A percentile compares a stretch with the other conserved stretches of the same genome.
These are phyloP conservation scores for Geotrichum candidum DNA, from an alignment of 1,139 yeast species.

Conservation along the genomic window DNA sequence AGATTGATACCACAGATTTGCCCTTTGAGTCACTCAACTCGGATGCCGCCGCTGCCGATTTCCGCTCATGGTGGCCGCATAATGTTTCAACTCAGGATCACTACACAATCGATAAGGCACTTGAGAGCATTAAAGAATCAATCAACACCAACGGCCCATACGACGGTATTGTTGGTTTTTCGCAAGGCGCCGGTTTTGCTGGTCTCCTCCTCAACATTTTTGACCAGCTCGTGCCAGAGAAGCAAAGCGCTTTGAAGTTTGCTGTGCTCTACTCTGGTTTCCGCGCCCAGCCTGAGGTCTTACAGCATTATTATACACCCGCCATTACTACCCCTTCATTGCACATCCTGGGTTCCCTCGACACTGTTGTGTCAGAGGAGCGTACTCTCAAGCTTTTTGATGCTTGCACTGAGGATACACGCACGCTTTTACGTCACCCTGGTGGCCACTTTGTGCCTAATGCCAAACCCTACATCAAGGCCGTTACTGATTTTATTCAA, in stretches of 20 bases:
- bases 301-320: conserved; percentile 44
- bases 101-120: conserved; percentile 41
- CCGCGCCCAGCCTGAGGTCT: conserved; percentile 50
- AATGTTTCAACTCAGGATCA: conserved; percentile 38
- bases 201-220: conserved; percentile 34
- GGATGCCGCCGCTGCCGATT: conserved; percentile 42
- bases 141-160: conserved; percentile 75
- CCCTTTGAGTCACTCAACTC: conserved; percentile 48
- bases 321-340: conserved; percentile 51
- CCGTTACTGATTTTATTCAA: conserved; percentile 37
- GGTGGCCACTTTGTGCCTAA: conserved; percentile 89
- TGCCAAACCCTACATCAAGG: conserved; percentile 52
- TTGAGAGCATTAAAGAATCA: conserved; percentile 48
- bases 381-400: conserved; percentile 56
- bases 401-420: conserved; percentile 42
- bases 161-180: conserved; percentile 81
- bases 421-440: conserved; percentile 58
- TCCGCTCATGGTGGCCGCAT: conserved; percentile 47
- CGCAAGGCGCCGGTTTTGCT: conserved; percentile 90
- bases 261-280: conserved; percentile 76
- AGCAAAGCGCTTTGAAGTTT: conserved; percentile 53
- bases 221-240: conserved; percentile 25
- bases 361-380: conserved; percentile 78
- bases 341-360: conserved; percentile 81
- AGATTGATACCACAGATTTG: conserved; percentile 58